Conservation (phyloP, 805 yeast species). For the Lipomyces mesembrius region DNA sequence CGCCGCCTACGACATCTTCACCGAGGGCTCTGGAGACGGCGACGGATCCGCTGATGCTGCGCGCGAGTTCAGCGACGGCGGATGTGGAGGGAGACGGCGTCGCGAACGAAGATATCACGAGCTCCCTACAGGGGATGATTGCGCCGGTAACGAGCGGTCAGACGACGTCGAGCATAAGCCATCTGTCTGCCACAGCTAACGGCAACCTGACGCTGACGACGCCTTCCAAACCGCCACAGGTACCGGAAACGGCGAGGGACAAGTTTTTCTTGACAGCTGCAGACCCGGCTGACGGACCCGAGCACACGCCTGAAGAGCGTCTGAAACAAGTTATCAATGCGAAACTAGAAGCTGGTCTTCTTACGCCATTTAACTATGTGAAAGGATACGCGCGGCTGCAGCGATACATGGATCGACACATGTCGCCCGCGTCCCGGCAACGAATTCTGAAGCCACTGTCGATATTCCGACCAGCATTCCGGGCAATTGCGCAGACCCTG, state of each 20-base stretch:
- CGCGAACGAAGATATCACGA: not conserved
- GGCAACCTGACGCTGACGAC: constrained; percentile 32
- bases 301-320: constrained; percentile 90
- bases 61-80: constrained; percentile 7
- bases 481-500: constrained; percentile 87
- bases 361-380: constrained; percentile 92
- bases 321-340: constrained; percentile 93
- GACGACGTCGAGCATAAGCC: not conserved
- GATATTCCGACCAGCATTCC: constrained; percentile 86
- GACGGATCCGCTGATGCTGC: constrained; percentile 7
- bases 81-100: not conserved
- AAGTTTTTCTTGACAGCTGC: constrained; percentile 95
- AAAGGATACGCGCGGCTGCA: constrained; percentile 90
- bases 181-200: constrained; percentile 25
- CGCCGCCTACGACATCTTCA: constrained; percentile 3
- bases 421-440: constrained; percentile 82
- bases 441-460: constrained; percentile 84
- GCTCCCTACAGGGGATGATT: not conserved
- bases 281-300: constrained; percentile 80
- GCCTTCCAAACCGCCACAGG: constrained; percentile 10
- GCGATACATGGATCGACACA: constrained; percentile 87
- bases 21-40: constrained; percentile 12
- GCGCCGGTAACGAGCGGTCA: not conserved
- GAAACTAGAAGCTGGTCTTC: constrained; percentile 86
- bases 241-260: constrained; percentile 76